Evolutionary conservation across 495 filamentous ascomycete genomes (phyloP).

Genomic region (Penicillium herquei): DNA sequence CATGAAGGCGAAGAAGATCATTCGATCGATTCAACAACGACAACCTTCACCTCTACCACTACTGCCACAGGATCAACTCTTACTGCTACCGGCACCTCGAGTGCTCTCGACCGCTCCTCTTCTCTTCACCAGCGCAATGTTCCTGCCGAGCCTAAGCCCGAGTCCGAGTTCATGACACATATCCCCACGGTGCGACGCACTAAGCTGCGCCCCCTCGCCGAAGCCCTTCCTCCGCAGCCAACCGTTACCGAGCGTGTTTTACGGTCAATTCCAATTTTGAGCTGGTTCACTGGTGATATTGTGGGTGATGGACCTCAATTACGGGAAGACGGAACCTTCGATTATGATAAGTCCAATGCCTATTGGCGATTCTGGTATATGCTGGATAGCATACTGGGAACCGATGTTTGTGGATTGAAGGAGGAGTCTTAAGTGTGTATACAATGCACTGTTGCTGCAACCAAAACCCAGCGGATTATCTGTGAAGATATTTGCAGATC

Average conservation of each 20-base stretch:
- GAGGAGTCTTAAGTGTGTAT: conserved; percentile 38
- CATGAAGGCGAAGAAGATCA: conserved; percentile 24
- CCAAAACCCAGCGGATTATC: too few species aligned
- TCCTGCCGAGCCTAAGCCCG: conserved; percentile 29
- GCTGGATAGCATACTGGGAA: conserved; percentile 44
- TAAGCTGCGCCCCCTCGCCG: conserved; percentile 45
- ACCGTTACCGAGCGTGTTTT: conserved; percentile 60
- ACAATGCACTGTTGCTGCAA: neutral
- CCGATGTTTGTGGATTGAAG: conserved; percentile 52
- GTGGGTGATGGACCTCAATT: conserved; percentile 77
- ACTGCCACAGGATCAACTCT: conserved; percentile 52
- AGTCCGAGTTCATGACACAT: conserved; percentile 51
- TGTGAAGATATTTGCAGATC: too few species aligned
- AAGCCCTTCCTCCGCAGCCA: conserved; percentile 65
- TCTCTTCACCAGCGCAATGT: conserved; percentile 30
- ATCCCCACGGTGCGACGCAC: conserved; percentile 53
- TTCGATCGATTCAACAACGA: conserved; percentile 30
- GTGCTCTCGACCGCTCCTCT: conserved; percentile 40
- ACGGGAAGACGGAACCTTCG: conserved; percentile 76
- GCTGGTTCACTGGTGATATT: conserved; percentile 72
- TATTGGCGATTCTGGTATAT: conserved; percentile 69
- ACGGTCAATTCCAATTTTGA: conserved; percentile 60
- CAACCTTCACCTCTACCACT: conserved; percentile 51
- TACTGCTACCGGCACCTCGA: conserved; percentile 39
- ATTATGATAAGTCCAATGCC: conserved; percentile 67